Conservation (phyloP, 1,139 yeast species). For the Yamadazyma spencermartinsiae region DNA sequence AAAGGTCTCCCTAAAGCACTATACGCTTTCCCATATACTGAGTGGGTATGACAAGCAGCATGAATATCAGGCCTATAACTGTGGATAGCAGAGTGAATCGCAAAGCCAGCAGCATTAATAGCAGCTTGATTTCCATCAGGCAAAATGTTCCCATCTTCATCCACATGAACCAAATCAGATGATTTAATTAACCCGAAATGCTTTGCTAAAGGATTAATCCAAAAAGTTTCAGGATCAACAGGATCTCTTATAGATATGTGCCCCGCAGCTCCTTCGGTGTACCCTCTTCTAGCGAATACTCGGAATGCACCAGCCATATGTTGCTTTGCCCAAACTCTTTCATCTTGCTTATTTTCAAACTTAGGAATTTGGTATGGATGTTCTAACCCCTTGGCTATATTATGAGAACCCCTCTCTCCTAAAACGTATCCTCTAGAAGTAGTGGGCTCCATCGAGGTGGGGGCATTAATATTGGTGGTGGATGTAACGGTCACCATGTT, state of each 20-base stretch:
- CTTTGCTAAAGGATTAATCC: slow-evolving; percentile 77
- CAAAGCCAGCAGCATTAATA: slow-evolving; percentile 78
- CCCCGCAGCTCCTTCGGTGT: slow-evolving; percentile 75
- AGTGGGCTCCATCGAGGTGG: slow-evolving; percentile 12
- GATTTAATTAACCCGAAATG: slow-evolving; percentile 73
- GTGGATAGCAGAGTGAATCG: slow-evolving; percentile 76
- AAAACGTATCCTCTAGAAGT: slow-evolving; percentile 57
- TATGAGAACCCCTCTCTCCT: slow-evolving; percentile 62
- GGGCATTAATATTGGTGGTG: not conserved
- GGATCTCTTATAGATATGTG: slow-evolving; percentile 83
- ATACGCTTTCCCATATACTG: slow-evolving; percentile 73
- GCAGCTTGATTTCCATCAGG: slow-evolving; percentile 65
- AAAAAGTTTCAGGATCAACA: slow-evolving; percentile 65
- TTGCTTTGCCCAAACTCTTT: slow-evolving; percentile 64
- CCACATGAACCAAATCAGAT: slow-evolving; percentile 74
- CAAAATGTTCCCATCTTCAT: slow-evolving; percentile 66
- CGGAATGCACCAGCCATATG: slow-evolving; percentile 86
- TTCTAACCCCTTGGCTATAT: slow-evolving; percentile 48
- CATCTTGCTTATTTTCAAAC: slow-evolving; percentile 48
- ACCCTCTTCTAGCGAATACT: slow-evolving; percentile 71
- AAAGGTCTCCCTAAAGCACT: slow-evolving; percentile 69
- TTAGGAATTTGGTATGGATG: slow-evolving; percentile 53
- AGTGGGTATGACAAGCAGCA: slow-evolving; percentile 84
- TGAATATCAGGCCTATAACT: slow-evolving; percentile 74
- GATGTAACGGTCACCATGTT: not conserved